A percentile compares a stretch with the other conserved stretches of the same genome.
Evolutionary conservation across 345 rosid species (phyloP).

Genomic region (Pistacia vera): DNA sequence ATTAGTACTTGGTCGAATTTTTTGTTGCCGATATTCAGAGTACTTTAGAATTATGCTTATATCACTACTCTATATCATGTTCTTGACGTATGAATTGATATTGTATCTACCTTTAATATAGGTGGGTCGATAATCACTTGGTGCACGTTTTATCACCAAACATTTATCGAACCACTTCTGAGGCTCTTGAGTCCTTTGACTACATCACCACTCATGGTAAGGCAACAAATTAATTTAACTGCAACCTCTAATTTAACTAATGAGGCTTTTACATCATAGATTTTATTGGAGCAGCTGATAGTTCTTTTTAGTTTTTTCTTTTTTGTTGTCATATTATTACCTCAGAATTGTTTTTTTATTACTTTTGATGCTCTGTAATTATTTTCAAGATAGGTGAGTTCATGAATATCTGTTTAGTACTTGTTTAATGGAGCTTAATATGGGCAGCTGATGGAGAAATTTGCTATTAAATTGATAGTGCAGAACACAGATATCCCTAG

Average conservation of each 20-base stretch:
- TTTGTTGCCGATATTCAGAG: background rate
- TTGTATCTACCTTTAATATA: slow-evolving; percentile 23
- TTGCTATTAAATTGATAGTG: background rate
- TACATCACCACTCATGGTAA: slow-evolving; percentile 90
- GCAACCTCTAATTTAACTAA: background rate
- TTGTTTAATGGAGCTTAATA: too few relatives aligned
- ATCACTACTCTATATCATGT: background rate
- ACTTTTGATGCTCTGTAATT: background rate
- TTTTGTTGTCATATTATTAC: background rate
- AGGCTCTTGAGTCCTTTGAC: slow-evolving; percentile 90
- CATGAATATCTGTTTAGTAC: background rate
- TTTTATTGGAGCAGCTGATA: background rate
- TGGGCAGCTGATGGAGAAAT: background rate
- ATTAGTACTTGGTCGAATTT: background rate
- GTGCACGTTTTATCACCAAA: slow-evolving; percentile 93
- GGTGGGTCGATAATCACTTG: slow-evolving; percentile 97
- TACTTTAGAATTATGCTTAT: background rate
- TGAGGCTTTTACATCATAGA: background rate
- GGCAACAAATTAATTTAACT: background rate
- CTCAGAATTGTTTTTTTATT: background rate
- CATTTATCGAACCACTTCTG: slow-evolving; percentile 75
- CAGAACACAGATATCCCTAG: background rate
- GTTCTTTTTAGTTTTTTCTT: background rate
- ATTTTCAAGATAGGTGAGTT: background rate
- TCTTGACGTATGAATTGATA: slow-evolving; percentile 14